A percentile compares a stretch with the other conserved stretches of the same genome.
phyloP scores from a whole-genome alignment of 257 asterid genomes.

The Penstemon eatonii region DNA sequence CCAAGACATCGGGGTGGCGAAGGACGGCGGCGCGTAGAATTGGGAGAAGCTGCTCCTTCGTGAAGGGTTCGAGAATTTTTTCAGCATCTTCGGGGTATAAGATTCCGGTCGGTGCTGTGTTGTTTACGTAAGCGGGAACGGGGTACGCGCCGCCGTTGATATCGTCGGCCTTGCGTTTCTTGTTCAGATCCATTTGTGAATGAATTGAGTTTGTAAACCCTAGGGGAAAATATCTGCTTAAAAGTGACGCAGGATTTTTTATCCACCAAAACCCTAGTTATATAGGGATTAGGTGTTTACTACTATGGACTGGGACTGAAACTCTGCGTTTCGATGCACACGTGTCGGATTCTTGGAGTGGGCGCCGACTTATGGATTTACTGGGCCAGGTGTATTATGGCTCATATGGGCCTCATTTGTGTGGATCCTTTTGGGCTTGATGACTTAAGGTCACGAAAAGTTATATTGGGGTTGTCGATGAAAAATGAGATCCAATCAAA shows the following conservation, averaged over 20 bases:
- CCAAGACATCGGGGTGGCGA: conserved; percentile 75
- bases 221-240: too few relatives aligned
- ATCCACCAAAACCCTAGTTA: too few relatives aligned
- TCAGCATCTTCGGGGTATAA: conserved; percentile 76
- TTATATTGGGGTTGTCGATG: too few relatives aligned
- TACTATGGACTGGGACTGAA: too few relatives aligned
- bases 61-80: conserved; percentile 76
- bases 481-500: too few relatives aligned
- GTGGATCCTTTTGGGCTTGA: conserved; percentile 4
- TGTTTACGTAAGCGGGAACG: conserved; percentile 31
- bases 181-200: conserved; percentile 64
- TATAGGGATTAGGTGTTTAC: too few relatives aligned
- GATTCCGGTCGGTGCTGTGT: conserved; percentile 36
- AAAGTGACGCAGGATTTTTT: too few relatives aligned
- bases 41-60: conserved; percentile 73
- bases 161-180: conserved; percentile 89
- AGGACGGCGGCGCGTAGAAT: conserved; percentile 75
- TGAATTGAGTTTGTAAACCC: neutral
- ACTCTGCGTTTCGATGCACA: neutral
- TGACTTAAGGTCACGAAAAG: neutral
- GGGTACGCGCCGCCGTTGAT: conserved; percentile 60
- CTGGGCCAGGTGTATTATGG: neutral
- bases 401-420: conserved; percentile 11
- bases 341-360: neutral
- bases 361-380: conserved; percentile 13